Evolutionary conservation across 2,329 filamentous ascomycete genomes (phyloP).

Genomic region (Cytospora paraplurivora): DNA sequence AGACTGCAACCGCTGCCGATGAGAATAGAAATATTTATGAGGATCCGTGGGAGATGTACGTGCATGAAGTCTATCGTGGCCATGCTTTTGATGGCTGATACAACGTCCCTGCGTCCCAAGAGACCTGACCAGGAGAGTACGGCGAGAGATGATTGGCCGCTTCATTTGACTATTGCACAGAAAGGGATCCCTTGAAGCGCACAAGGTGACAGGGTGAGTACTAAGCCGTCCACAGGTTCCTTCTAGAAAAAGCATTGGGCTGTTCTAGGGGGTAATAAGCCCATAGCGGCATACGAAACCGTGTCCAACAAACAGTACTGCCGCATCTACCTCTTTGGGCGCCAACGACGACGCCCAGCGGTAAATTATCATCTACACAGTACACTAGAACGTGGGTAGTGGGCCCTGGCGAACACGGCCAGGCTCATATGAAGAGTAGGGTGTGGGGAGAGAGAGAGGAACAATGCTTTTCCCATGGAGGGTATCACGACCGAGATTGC

Average conservation of each 20-base stretch:
- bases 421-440: slow-evolving; percentile 3
- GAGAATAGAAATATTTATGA: not conserved
- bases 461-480: slow-evolving; percentile 4
- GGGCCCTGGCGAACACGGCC: not conserved
- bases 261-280: not conserved
- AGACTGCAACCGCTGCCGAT: slow-evolving; percentile 15
- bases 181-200: not conserved
- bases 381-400: slow-evolving; percentile 17
- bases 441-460: not conserved
- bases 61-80: not conserved
- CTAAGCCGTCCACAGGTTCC: not conserved
- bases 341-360: too few relatives aligned
- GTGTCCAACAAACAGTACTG: too few relatives aligned
- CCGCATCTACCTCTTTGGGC: too few relatives aligned
- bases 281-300: too few relatives aligned
- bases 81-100: too few relatives aligned
- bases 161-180: too few relatives aligned
- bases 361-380: not conserved
- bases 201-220: not conserved
- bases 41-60: not conserved
- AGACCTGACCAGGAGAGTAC: too few relatives aligned
- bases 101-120: too few relatives aligned
- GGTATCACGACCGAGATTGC: slow-evolving; percentile 21
- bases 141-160: too few relatives aligned
- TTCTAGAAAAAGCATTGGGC: slow-evolving; percentile 11